Conservation (phyloP, 306 rosid genomes). For the Trifolium repens region DNA sequence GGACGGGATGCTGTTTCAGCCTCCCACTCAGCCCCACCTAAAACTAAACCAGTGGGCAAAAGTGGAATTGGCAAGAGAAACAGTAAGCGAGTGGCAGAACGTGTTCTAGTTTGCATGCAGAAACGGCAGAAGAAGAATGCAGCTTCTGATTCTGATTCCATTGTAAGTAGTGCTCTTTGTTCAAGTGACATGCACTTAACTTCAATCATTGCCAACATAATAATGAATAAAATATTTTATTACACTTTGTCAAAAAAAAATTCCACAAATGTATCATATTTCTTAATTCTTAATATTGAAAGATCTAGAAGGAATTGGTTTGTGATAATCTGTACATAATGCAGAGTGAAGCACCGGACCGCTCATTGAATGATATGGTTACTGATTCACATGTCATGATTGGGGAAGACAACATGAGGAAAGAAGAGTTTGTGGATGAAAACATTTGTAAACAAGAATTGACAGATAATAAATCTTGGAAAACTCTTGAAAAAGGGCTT, state of each 20-base stretch:
- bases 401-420: conserved; percentile 71
- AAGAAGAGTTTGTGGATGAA: conserved; percentile 76
- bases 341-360: conserved; percentile 63
- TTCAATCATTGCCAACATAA: conserved; percentile 47
- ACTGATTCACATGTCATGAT: conserved; percentile 60
- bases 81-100: conserved; percentile 96
- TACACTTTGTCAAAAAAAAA: conserved; percentile 16
- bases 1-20: conserved; percentile 61
- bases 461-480: conserved; percentile 77
- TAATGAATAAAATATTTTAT: conserved; percentile 54
- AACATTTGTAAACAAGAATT: conserved; percentile 67
- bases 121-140: conserved; percentile 81
- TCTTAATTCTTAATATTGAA: conserved; percentile 42
- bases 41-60: conserved; percentile 63
- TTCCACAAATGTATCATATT: conserved; percentile 51
- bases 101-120: conserved; percentile 85
- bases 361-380: conserved; percentile 62
- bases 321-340: conserved; percentile 45
- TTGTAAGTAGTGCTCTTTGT: conserved; percentile 63
- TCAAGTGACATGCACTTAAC: conserved; percentile 55
- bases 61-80: conserved; percentile 76
- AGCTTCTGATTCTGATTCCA: conserved; percentile 82
- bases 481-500: conserved; percentile 83
- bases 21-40: conserved; percentile 60
- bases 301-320: conserved; percentile 55